Base-by-base conservation (phyloP, 1,139 yeast species). In the Nakaseomyces delphensis region DNA sequence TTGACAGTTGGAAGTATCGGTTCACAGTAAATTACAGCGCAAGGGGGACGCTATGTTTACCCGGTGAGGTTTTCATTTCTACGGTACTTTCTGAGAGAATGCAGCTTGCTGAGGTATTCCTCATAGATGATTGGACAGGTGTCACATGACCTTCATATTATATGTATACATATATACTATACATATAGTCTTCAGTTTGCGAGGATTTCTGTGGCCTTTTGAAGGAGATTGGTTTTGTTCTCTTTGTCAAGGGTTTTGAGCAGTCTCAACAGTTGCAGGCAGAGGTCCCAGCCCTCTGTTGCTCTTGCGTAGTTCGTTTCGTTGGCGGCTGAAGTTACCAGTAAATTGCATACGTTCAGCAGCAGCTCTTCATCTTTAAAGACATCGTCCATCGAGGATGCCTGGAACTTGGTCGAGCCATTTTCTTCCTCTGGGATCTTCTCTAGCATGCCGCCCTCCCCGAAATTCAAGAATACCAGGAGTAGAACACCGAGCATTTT, bases 181-280 rank as follows among this genome's bases (percentile, higher is more conserved):
- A 10, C 10, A 21, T 10, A 8, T 21, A 21, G 24, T 27, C 14
- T 19, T 31, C 18, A 20, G 8, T 20, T 33, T 15, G 18, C 42
- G 23, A 50, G 33, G 47, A 55, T 43, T 11, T 48, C 45, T 24
- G 57, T 40, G 6, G 63, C 62, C 33, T 51, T 48, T 14, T 53
- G 48, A 2, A 54, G 55, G 32, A 60, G 27, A 4, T 48, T 40
- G 0, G 60, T 54, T 14, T 50, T 46, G 38, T 57, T 58, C 40
- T 57, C 56, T 21, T 47, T 54, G 44, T 72, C 77, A 20, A 73
- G 56, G 8, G 71, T 62, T 45, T 70, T 71, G 46, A 72, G 62
- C 45, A 72, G 69, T 43, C 77, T 56, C 23, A 71, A 53, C 44
- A 73, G 49, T 45, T 73, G 77, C 52, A 72, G 70, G 24, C 73